Conservation (phyloP, 257 asterid species). For the Pogostemon cablin region DNA sequence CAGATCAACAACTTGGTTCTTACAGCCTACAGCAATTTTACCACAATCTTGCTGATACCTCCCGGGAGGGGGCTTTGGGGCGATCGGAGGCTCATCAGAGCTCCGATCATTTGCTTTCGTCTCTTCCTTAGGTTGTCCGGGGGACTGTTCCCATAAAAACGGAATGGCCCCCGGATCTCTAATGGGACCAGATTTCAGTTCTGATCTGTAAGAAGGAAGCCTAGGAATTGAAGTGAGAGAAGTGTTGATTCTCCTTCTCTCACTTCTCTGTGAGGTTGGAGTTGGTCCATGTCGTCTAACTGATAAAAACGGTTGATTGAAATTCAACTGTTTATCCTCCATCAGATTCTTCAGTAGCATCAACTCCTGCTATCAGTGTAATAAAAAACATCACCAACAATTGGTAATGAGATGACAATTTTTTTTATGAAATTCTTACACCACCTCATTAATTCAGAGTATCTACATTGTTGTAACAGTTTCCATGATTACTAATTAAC, state of each 20-base stretch:
- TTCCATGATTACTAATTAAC: too few species aligned
- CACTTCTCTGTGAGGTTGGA: constrained; percentile 35
- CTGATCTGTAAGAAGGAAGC: constrained; percentile 60
- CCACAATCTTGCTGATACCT: constrained; percentile 41
- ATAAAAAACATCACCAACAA: neutral
- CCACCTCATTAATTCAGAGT: too few species aligned
- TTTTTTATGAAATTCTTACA: too few species aligned
- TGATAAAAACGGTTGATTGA: constrained; percentile 69
- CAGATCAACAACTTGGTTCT: constrained; percentile 28
- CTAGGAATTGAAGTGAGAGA: constrained; percentile 36
- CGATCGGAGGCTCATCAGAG: constrained; percentile 40
- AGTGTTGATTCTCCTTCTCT: constrained; percentile 28
- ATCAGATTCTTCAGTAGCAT: constrained; percentile 49
- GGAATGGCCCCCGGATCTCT: constrained; percentile 78
- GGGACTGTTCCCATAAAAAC: constrained; percentile 79
- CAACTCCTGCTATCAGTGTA: constrained; percentile 39
- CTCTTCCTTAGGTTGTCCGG: constrained; percentile 78
- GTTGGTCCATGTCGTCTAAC: constrained; percentile 57
- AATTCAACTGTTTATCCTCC: constrained; percentile 71
- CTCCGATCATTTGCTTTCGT: constrained; percentile 23
- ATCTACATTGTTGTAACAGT: neutral
- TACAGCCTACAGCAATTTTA: constrained; percentile 24
- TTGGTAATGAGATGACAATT: neutral
- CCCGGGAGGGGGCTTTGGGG: constrained; percentile 76
- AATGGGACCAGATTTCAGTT: constrained; percentile 81